Conservation (phyloP, 768 basidiomycete genomes). For the Mycena alexandri region DNA sequence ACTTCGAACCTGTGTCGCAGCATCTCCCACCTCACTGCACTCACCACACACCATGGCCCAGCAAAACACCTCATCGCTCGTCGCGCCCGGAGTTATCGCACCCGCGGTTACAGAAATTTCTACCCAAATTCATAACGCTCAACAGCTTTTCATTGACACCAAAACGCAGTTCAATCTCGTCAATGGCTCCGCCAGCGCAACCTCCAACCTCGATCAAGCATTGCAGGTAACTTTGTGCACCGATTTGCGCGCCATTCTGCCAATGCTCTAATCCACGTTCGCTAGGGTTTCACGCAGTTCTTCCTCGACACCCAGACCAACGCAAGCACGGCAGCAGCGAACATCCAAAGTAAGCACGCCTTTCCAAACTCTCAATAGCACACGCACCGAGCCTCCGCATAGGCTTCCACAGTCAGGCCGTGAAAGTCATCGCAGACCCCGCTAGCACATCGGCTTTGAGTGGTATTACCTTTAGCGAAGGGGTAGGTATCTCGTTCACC, state of each 20-base stretch:
- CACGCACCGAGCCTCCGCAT: background rate
- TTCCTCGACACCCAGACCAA: conserved; percentile 6
- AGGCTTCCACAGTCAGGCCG: background rate
- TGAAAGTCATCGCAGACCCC: background rate
- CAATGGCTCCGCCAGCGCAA: background rate
- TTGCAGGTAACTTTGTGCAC: background rate
- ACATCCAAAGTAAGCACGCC: background rate
- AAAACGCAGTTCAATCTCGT: conserved; percentile 1
- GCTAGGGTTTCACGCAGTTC: background rate
- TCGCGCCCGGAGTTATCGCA: background rate
- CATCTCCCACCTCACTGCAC: background rate
- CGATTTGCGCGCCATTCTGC: background rate
- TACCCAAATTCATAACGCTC: background rate
- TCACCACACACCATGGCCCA: background rate
- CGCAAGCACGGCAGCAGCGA: conserved; percentile 1
- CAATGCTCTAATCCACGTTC: background rate
- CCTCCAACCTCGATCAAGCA: background rate
- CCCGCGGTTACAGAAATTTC: conserved; percentile 7
- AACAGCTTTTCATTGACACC: background rate
- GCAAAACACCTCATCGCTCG: background rate
- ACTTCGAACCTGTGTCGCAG: background rate
- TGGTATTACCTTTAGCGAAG: background rate
- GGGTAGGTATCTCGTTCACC: background rate
- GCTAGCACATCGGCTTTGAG: background rate
- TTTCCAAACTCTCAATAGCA: background rate